phyloP scores from a whole-genome alignment of 2,329 filamentous ascomycete species.

The Triangularia setosa region DNA sequence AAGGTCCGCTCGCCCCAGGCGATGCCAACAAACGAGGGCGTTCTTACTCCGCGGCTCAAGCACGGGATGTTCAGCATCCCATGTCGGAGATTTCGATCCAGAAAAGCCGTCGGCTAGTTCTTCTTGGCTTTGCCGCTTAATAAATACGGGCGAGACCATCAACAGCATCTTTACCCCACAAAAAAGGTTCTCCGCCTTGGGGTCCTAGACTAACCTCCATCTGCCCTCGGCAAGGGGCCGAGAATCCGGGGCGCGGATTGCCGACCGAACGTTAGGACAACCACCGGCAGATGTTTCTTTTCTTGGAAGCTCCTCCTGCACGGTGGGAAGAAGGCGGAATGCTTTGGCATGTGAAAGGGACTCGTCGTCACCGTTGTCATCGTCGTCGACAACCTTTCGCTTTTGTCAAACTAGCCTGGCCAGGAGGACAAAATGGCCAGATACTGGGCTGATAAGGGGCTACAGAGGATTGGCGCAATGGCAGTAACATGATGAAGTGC shows the following conservation, averaged over 20 bases:
- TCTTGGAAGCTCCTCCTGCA: neutral
- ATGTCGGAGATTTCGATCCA: neutral
- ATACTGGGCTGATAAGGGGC: neutral
- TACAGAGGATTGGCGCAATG: neutral
- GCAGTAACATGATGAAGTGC: neutral
- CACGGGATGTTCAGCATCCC: neutral
- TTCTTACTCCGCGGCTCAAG: neutral
- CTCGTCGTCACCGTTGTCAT: neutral
- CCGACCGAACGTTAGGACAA: neutral
- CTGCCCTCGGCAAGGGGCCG: neutral
- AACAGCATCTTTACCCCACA: neutral
- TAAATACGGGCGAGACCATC: neutral
- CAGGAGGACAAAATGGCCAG: neutral
- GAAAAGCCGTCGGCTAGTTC: neutral
- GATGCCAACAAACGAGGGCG: neutral
- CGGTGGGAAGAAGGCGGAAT: neutral
- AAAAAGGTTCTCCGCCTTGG: neutral
- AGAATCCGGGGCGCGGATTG: neutral
- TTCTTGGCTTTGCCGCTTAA: neutral
- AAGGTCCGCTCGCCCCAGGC: neutral
- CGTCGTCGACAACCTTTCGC: neutral
- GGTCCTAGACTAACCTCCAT: neutral
- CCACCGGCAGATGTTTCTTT: neutral
- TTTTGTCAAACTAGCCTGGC: neutral
- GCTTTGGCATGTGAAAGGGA: neutral